Percentiles rank a stretch among this genome's conserved stretches.
These are phyloP conservation scores for Lagenidium sp. DNA, from an alignment of 352 stramenopile species.

Conservation along the genomic window DNA sequence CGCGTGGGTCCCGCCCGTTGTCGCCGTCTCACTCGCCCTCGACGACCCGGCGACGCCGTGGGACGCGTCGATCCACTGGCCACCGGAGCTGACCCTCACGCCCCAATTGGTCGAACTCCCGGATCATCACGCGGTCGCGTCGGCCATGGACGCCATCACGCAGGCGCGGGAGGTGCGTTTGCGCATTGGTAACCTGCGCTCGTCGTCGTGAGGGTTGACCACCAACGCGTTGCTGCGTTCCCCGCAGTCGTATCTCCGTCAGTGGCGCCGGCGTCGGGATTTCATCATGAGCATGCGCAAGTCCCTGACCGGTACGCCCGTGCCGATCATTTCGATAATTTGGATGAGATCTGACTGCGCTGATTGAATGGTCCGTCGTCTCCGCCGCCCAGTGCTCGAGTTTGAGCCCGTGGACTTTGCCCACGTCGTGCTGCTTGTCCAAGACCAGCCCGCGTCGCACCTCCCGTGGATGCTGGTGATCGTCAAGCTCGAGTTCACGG, in stretches of 20 bases:
- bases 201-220: no score
- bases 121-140: no score
- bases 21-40: no score
- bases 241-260: neutral
- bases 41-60: no score
- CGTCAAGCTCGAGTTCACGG: neutral
- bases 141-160: no score
- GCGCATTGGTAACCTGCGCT: no score
- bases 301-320: neutral
- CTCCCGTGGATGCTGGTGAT: neutral
- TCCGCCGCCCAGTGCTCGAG: conserved; percentile 1
- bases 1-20: no score
- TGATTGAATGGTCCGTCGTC: neutral
- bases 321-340: neutral
- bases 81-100: no score
- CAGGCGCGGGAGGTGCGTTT: no score
- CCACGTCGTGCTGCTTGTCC: neutral
- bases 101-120: no score
- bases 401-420: neutral
- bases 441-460: neutral
- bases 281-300: neutral
- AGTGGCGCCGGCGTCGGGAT: neutral
- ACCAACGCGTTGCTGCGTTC: no score
- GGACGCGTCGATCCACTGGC: no score
- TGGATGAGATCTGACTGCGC: neutral